Conservation (phyloP, 176 grass and related monocot genomes). For the Musa acuminata region DNA sequence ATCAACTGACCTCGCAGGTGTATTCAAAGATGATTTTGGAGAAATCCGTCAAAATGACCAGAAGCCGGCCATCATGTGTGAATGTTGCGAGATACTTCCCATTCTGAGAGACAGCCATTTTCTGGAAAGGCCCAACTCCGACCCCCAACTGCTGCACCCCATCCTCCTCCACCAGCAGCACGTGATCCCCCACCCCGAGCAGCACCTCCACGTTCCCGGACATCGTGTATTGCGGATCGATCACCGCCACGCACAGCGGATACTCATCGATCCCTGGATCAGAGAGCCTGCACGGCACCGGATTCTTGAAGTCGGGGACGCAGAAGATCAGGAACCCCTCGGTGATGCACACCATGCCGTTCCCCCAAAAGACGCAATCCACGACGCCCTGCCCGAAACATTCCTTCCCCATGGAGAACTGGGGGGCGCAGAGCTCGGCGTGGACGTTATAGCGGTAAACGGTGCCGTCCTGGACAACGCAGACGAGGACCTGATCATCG, state of each 20-base stretch:
- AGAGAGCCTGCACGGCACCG: conserved; percentile 52
- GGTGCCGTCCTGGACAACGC: conserved; percentile 72
- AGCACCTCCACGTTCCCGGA: conserved; percentile 82
- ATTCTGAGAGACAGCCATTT: conserved; percentile 82
- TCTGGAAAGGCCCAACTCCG: conserved; percentile 85
- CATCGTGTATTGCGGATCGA: conserved; percentile 81
- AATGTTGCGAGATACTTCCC: conserved; percentile 85
- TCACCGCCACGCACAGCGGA: conserved; percentile 71
- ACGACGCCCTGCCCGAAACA: conserved; percentile 54
- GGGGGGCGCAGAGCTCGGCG: conserved; percentile 39
- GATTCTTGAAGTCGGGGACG: conserved; percentile 47
- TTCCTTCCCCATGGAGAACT: conserved; percentile 44
- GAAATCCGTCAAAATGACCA: conserved; percentile 86
- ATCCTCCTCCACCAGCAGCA: conserved; percentile 64
- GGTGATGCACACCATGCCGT: conserved; percentile 60
- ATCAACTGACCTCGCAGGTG: conserved; percentile 69
- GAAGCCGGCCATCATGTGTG: conserved; percentile 64
- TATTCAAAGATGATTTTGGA: conserved; percentile 86
- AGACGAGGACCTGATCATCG: conserved; percentile 60
- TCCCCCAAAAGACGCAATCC: conserved; percentile 84
- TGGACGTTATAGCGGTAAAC: conserved; percentile 63
- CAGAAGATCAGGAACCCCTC: conserved; percentile 56
- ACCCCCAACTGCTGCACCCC: conserved; percentile 65
- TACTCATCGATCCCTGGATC: conserved; percentile 61
- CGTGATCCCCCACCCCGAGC: conserved; percentile 69